Conservation (phyloP, 2,329 filamentous ascomycete species). For the Knufia fluminis region DNA sequence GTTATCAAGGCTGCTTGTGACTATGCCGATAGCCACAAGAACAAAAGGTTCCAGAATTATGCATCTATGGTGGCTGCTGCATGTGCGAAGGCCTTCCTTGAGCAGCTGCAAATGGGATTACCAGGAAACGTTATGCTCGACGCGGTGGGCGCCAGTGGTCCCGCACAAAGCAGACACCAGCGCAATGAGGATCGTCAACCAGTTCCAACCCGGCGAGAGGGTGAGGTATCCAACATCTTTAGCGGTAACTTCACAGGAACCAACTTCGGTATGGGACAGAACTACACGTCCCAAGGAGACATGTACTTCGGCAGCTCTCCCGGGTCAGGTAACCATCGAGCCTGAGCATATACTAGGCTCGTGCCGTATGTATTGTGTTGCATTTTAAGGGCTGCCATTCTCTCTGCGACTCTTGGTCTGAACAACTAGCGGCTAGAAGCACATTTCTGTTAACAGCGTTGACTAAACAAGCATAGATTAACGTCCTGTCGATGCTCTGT, state of each 20-base stretch:
- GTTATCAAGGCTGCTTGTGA: conserved; percentile 21
- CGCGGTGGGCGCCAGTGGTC: background rate
- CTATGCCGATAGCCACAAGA: conserved; percentile 22
- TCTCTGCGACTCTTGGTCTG: too few species aligned
- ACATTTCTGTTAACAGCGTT: too few species aligned
- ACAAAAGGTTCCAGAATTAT: conserved; percentile 16
- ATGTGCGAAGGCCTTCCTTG: conserved; percentile 16
- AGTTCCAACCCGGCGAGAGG: conserved; percentile 7
- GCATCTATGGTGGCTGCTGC: conserved; percentile 18
- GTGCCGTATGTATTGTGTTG: background rate
- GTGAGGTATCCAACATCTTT: background rate
- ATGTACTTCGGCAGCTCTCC: background rate
- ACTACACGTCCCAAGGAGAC: background rate
- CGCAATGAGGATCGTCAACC: background rate
- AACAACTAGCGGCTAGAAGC: too few species aligned
- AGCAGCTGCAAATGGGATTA: conserved; percentile 11
- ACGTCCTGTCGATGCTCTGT: too few species aligned
- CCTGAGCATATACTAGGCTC: background rate
- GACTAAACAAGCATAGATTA: too few species aligned
- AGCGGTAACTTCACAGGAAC: background rate
- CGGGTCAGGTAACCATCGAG: background rate
- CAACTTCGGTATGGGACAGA: background rate
- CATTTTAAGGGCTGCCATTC: background rate
- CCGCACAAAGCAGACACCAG: background rate
- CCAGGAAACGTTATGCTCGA: conserved; percentile 9